Conservation (phyloP, 306 rosid species). For the Sindora glabra region DNA sequence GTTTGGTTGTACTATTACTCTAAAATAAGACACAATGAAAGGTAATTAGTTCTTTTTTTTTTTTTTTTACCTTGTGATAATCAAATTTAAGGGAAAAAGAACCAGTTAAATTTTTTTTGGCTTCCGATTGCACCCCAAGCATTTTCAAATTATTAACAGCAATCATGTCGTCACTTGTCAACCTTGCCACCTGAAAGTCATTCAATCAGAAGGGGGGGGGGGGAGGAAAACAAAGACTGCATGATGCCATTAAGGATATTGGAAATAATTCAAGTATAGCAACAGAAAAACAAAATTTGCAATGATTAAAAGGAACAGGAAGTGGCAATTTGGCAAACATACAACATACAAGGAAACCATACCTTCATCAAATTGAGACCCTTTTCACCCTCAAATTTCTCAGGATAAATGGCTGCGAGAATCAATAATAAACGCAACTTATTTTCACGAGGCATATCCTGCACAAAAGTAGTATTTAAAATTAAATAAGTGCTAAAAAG, state of each 20-base stretch:
- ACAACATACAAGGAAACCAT: conserved; percentile 15
- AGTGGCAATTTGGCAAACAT: neutral
- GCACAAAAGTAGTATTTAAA: conserved; percentile 27
- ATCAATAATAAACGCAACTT: conserved; percentile 91
- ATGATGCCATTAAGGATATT: neutral
- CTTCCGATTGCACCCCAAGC: conserved; percentile 61
- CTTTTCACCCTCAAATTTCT: conserved; percentile 89
- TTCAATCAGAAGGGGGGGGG: no score
- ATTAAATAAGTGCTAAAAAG: neutral
- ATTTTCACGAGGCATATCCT: conserved; percentile 79
- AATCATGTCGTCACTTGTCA: conserved; percentile 66
- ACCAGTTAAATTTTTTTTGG: conserved; percentile 51
- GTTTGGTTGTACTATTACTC: no score
- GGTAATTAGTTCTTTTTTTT: no score
- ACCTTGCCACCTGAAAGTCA: conserved; percentile 54
- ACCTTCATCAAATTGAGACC: conserved; percentile 89
- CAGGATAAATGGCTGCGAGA: conserved; percentile 88
- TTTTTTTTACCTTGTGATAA: conserved; percentile 64
- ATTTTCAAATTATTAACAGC: conserved; percentile 66
- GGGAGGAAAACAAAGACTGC: conserved; percentile 9
- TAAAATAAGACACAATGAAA: neutral
- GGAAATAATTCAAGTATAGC: no score
- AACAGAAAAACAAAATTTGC: neutral
- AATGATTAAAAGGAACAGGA: neutral
- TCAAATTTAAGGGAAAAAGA: conserved; percentile 82